Percentiles rank a stretch among this genome's conserved stretches.
Evolutionary conservation across 371 early-diverging fungal species (phyloP).

Genomic region (Coemansia sp.): DNA sequence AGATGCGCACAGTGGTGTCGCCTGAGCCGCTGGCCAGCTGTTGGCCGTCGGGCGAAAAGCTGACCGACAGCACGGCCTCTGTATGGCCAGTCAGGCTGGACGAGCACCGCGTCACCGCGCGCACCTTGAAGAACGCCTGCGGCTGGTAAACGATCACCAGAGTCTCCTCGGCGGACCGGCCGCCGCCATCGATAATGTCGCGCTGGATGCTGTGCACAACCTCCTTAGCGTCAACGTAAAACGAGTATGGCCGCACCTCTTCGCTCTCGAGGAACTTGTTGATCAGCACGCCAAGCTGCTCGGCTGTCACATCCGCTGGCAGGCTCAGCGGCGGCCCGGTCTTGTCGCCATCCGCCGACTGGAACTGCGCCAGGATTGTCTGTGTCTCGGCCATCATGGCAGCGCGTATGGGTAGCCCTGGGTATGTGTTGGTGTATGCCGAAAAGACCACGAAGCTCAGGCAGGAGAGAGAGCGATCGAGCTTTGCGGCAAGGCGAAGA

Average conservation of each 20-base stretch:
- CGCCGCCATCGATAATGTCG: constrained; percentile 68
- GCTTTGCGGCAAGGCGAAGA: neutral
- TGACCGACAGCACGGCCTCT: constrained; percentile 85
- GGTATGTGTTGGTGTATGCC: neutral
- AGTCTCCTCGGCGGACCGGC: constrained; percentile 79
- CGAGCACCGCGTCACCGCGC: constrained; percentile 87
- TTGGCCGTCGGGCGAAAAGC: constrained; percentile 91
- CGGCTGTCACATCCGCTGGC: constrained; percentile 79
- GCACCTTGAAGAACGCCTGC: constrained; percentile 91
- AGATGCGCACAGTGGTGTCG: constrained; percentile 93
- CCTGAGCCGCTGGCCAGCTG: constrained; percentile 94
- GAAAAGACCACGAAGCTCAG: neutral
- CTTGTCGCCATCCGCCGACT: constrained; percentile 74
- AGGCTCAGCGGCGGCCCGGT: constrained; percentile 85
- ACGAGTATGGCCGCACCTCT: constrained; percentile 89
- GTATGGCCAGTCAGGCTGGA: constrained; percentile 88
- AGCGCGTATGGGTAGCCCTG: too few relatives aligned
- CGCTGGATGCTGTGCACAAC: constrained; percentile 68
- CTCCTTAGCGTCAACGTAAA: constrained; percentile 83
- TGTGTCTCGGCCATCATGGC: neutral
- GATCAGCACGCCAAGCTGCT: constrained; percentile 81
- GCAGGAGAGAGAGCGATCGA: neutral
- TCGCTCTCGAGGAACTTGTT: constrained; percentile 88
- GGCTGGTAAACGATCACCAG: constrained; percentile 88
- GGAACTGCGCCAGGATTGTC: constrained; percentile 74